Evolutionary conservation across 352 stramenopile genomes (phyloP).

Genomic region (Peronospora destructor): DNA sequence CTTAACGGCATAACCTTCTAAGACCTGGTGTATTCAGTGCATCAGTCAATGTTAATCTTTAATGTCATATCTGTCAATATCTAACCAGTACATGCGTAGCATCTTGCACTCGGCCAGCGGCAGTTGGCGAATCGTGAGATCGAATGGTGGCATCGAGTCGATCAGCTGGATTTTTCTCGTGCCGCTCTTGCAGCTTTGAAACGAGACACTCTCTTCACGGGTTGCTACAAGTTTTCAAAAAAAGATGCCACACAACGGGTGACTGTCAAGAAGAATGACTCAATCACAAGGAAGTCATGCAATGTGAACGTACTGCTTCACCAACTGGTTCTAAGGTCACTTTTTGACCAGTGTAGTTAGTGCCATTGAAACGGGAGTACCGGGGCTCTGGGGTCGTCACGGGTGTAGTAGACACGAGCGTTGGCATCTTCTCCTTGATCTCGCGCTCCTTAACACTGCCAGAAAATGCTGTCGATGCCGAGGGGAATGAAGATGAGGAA

Average conservation of each 20-base stretch:
- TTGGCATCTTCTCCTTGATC: conserved; percentile 23
- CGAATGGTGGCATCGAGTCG: not conserved
- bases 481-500: conserved; percentile 9
- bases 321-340: conserved; percentile 67
- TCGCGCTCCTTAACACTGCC: conserved; percentile 66
- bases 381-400: conserved; percentile 17
- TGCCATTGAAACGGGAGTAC: conserved; percentile 54
- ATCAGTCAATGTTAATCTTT: not conserved
- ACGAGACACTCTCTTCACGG: conserved; percentile 76
- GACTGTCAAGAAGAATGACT: conserved; percentile 1
- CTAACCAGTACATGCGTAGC: not conserved
- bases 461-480: conserved; percentile 51
- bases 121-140: not conserved
- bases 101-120: not conserved
- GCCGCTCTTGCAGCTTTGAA: conserved; percentile 61
- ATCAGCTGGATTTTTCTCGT: conserved; percentile 20
- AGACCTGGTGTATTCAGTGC: conserved; percentile 12
- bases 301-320: conserved; percentile 48
- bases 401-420: conserved; percentile 8
- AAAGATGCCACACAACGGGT: not conserved
- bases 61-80: not conserved
- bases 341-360: conserved; percentile 57
- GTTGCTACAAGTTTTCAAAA: conserved; percentile 45
- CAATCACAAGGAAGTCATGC: not conserved
- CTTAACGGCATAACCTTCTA: conserved; percentile 16